Evolutionary conservation across 1,284 basidiomycete genomes (phyloP), one percentile per base, ranked within the genome.

Genomic region (Athelia psychrophila): DNA sequence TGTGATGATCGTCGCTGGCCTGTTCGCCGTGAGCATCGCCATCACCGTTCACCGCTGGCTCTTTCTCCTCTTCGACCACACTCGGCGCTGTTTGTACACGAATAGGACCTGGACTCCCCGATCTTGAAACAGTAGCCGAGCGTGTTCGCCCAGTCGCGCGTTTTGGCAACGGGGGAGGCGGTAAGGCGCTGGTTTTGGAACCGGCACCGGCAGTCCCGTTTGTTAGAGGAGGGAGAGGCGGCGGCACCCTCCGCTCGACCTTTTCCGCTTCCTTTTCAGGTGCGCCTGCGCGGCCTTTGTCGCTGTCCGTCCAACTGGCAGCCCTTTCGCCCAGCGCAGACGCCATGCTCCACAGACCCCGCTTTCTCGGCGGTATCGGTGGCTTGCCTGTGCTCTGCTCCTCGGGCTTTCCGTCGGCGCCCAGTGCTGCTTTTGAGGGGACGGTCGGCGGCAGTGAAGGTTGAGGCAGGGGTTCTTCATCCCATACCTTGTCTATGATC

Each of bases 401-500:
- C 18, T n/a, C 27, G 5, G 51, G 49, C 13, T 56, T 51, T 38
- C 62, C 55, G 12, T 58, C 63, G 9, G 57, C 56, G n/a, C 48
- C 49, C 24, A 58, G 51, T 18, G 51, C 54, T 19, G 51, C 48
- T 5, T 54, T 52, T 27, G 64, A 60, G 0, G 67, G 64, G 35
- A 46, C 56, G 3, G 71, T 62, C 8, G 68, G 66, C 42, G 64
- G 68, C 36, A 69, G 50, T 36, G 54, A 58, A n/a, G 75, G 63
- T 30, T 30, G n/a, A n/a, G n/a, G n/a, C n/a, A n/a, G 27, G 23
- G 78, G 71, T 55, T 88, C 90, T 58, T 95, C 93, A 53, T 92
- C 83, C 88, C 95, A 93, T 2, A 97, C 73, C 51, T 86, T 87
- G 54, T 93, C 89, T 25, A 96, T 77, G 52, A 97, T 76, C 16